These are phyloP conservation scores for Cicer judaicum DNA, from an alignment of 306 rosid species.

Conservation along the genomic window DNA sequence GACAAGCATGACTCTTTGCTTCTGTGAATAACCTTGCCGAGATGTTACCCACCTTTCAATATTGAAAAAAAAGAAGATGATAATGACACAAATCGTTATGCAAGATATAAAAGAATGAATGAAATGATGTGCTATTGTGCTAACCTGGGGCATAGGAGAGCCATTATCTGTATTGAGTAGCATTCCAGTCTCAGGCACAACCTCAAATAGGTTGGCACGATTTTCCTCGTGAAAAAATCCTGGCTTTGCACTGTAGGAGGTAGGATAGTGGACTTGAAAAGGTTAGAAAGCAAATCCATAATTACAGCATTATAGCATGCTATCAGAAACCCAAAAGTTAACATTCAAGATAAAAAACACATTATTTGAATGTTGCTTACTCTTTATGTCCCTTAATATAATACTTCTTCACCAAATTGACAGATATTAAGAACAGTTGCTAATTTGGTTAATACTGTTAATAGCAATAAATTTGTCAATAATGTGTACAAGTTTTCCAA, in stretches of 20 bases:
- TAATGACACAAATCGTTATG: background rate
- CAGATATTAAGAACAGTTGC: background rate
- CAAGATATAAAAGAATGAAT: constrained; percentile 25
- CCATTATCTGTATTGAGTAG: constrained; percentile 94
- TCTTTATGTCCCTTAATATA: background rate
- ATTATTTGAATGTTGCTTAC: constrained; percentile 33
- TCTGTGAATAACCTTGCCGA: constrained; percentile 52
- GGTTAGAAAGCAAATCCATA: constrained; percentile 42
- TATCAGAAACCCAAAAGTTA: background rate
- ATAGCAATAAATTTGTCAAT: constrained; percentile 8
- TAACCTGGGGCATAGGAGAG: constrained; percentile 90
- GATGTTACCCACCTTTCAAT: constrained; percentile 77
- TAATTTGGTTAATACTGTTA: background rate
- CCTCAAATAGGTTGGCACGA: constrained; percentile 89
- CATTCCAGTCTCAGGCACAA: constrained; percentile 91
- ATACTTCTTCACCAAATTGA: background rate
- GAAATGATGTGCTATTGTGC: constrained; percentile 35
- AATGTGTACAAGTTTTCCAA: background rate
- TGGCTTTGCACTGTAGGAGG: constrained; percentile 88
- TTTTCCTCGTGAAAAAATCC: constrained; percentile 90
- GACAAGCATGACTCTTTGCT: constrained; percentile 54
- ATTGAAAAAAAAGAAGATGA: background rate
- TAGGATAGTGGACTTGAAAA: constrained; percentile 40
- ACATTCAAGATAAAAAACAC: constrained; percentile 24
- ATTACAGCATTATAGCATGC: constrained; percentile 25